Percentiles rank a stretch among this genome's conserved stretches.
Evolutionary conservation across 2,329 filamentous ascomycete genomes (phyloP).

Genomic region (Calonectria henricotiae): DNA sequence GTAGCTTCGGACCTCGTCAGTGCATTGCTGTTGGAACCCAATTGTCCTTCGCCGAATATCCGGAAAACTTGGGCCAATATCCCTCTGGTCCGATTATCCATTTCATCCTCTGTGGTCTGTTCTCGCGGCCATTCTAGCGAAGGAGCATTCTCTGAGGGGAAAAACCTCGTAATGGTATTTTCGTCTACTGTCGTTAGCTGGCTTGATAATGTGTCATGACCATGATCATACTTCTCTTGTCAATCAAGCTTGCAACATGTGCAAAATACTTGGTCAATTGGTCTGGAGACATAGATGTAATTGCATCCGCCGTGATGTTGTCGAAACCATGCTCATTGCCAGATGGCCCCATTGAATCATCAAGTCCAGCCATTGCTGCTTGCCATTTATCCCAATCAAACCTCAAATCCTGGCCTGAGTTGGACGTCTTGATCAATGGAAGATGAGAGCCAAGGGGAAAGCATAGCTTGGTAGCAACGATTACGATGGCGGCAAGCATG

Average conservation of each 20-base stretch:
- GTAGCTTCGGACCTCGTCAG: conserved; percentile 21
- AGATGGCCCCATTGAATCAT: conserved; percentile 37
- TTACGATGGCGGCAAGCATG: conserved; percentile 78
- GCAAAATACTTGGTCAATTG: conserved; percentile 79
- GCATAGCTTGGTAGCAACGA: conserved; percentile 84
- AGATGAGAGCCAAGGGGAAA: conserved; percentile 80
- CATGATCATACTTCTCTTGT: conserved; percentile 54
- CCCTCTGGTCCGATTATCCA: conserved; percentile 45
- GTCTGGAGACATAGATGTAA: conserved; percentile 73
- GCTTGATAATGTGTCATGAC: too few relatives aligned
- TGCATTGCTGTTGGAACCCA: conserved; percentile 22
- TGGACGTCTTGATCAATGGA: conserved; percentile 52
- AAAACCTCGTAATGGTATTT: conserved; percentile 56
- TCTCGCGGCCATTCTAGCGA: conserved; percentile 35
- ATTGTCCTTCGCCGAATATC: conserved; percentile 33
- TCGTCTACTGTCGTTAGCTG: conserved; percentile 49
- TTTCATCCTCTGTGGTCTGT: conserved; percentile 51
- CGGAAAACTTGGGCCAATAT: conserved; percentile 47
- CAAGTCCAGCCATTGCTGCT: conserved; percentile 60
- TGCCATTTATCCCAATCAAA: conserved; percentile 85
- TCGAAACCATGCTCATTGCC: conserved; percentile 61
- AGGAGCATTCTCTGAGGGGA: conserved; percentile 53
- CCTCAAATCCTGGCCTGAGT: conserved; percentile 39
- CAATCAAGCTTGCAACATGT: conserved; percentile 55
- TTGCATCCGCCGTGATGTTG: conserved; percentile 73